Evolutionary conservation across 1,284 basidiomycete genomes (phyloP), one percentile per base, ranked within the genome.

Genomic region (Anthracocystis walkeri): DNA sequence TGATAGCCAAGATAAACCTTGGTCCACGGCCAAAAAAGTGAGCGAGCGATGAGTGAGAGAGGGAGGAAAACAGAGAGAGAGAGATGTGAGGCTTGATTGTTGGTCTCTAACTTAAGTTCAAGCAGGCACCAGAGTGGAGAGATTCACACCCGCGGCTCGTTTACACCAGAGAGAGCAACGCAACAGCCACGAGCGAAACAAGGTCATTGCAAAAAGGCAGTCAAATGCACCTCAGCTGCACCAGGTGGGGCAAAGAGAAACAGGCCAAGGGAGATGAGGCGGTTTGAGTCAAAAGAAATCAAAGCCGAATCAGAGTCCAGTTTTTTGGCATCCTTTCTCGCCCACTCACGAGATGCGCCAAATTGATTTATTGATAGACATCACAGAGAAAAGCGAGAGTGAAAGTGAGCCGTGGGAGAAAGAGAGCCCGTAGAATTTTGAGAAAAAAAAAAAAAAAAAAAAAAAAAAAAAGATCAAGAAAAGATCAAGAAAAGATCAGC

Each of bases 111-210:
- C 4, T 29, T 8, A 29, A 29, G 29, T 7, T 21, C n/a, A 42
- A 42, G 35, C 35, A 56, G 54, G 12, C 25, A 49, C 31, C 42
- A 40, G 48, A 33, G 48, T 31, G 29, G 48, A 49, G 48, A 49
- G 46, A 49, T 18, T 7, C 29, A 31, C 31, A n/a, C 18, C 46
- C 44, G 44, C 44, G 11, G 33, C n/a, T 20, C 44, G 44, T 45
- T 45, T 8, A 23, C 21, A 44, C 20, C 29, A 21, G 50, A 20
- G n/a, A 56, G 5, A 46, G 35, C 38, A 48, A 27, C 59, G 51
- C 52, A 50, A 48, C 52, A 38, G 56, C 49, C 52, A 54, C 40
- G 52, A 54, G 51, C 14, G 25, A 7, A n/a, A 38, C 12, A 33
- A 27, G 18, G 16, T n/a, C 14, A 59, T n/a, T 27, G 44, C 31